Evolutionary conservation across 1,139 yeast genomes (phyloP).

Genomic region (Kurtzmaniella natalensis): DNA sequence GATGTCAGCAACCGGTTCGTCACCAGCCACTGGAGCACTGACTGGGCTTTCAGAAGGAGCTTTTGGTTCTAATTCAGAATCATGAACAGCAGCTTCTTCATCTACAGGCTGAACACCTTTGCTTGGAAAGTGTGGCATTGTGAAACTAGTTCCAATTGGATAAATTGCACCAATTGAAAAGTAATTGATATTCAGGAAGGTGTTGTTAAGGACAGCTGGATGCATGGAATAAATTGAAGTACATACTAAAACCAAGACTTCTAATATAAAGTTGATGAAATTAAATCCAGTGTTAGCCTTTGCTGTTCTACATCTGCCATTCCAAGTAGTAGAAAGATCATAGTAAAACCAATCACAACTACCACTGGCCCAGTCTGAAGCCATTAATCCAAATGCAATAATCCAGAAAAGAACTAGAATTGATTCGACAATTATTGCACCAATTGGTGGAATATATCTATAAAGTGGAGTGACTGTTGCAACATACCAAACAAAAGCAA

Average conservation of each 20-base stretch:
- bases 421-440: conserved; percentile 17
- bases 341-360: conserved; percentile 12
- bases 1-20: neutral
- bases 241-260: conserved; percentile 18
- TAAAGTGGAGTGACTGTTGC: conserved; percentile 10
- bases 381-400: conserved; percentile 18
- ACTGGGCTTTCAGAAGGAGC: neutral
- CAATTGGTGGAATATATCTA: conserved; percentile 13
- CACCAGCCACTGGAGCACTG: neutral
- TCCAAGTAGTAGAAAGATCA: conserved; percentile 3
- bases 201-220: conserved; percentile 13
- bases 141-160: neutral
- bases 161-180: conserved; percentile 6
- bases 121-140: neutral
- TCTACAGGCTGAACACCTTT: neutral
- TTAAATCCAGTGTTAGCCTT: conserved; percentile 29
- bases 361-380: conserved; percentile 20
- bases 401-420: conserved; percentile 17
- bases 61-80: neutral
- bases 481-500: conserved; percentile 20
- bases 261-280: conserved; percentile 26
- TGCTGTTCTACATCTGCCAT: conserved; percentile 17
- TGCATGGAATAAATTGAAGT: conserved; percentile 18
- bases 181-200: neutral
- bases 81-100: neutral